Evolutionary conservation across 352 stramenopile species (phyloP).

Genomic region (Phytopythium vexans): DNA sequence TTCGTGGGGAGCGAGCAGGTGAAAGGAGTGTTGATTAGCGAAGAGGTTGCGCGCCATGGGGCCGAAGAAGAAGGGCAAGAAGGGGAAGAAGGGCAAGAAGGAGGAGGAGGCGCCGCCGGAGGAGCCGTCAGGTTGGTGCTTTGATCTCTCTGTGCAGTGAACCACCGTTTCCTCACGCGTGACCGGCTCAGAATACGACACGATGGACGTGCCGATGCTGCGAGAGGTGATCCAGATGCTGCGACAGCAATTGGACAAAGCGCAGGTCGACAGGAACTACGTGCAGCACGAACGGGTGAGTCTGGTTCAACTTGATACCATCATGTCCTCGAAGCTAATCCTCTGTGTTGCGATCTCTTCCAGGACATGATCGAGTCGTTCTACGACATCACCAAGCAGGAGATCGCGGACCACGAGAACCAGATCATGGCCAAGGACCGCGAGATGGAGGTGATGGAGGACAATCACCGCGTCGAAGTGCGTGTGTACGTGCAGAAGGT

Average conservation of each 20-base stretch:
- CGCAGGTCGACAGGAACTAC: slow-evolving; percentile 92
- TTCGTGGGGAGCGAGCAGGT: no score
- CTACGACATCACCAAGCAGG: slow-evolving; percentile 93
- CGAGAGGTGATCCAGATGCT: slow-evolving; percentile 93
- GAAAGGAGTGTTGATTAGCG: slow-evolving; percentile 6
- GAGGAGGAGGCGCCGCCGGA: slow-evolving; percentile 60
- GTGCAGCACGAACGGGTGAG: slow-evolving; percentile 90
- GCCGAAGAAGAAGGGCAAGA: slow-evolving; percentile 80
- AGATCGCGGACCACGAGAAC: slow-evolving; percentile 90
- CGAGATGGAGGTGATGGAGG: slow-evolving; percentile 95
- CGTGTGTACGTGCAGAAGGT: slow-evolving; percentile 94
- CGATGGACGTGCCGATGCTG: slow-evolving; percentile 92
- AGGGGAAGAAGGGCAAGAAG: slow-evolving; percentile 68
- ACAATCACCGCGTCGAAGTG: slow-evolving; percentile 93
- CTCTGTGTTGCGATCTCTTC: background rate
- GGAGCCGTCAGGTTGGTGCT: slow-evolving; percentile 59
- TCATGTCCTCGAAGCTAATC: slow-evolving; percentile 8
- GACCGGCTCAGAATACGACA: slow-evolving; percentile 77
- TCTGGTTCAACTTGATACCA: slow-evolving; percentile 1
- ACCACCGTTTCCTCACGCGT: background rate
- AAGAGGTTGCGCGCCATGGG: slow-evolving; percentile 27
- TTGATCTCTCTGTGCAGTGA: background rate
- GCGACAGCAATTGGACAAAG: slow-evolving; percentile 89
- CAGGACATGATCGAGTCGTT: slow-evolving; percentile 95
- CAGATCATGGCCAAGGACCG: slow-evolving; percentile 91